Evolutionary conservation across 2,329 filamentous ascomycete genomes (phyloP), one percentile per base, ranked within the genome.

Genomic region (Alternaria viburni): DNA sequence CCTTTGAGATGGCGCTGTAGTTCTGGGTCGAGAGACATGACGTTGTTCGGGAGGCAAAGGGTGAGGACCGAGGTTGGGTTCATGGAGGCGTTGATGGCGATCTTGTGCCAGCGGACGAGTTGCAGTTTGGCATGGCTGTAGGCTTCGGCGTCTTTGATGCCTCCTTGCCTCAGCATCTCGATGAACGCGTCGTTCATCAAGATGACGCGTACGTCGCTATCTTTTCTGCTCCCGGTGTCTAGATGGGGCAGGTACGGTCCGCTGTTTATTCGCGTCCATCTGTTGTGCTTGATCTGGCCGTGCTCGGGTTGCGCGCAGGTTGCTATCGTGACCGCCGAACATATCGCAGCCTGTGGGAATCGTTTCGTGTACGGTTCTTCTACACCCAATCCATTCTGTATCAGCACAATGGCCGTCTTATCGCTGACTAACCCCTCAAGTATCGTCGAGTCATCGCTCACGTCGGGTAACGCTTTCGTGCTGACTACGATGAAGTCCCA

Each of bases 51-150:
- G 2, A 85, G 81, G 1, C 89, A 89, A 12, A 89, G 88, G 1
- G 86, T 87, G 0, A 93, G 83, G 8, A 92, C 89, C 2, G 90
- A 88, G 1, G 88, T 89, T 0, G 90, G 90, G 79, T 93, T 93
- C 85, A 92, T 91, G 55, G 89, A 87, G 0, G 90, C 89, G 77
- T 93, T 93, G 82, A 93, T 92, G 71, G 89, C 90, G 65, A 92
- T 87, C 78, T 93, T 93, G 78, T 92, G 90, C 90, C 90, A 93
- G 23, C 90, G 84, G 17, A 92, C 86, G 45, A 88, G 86, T 78
- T 93, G 91, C 49, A 93, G 82, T 63, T 88, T 89, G 30, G 88
- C 81, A 76, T 91, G 89, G 50, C 87, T 84, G 70, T 90, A 88
- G 8, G 86, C 81, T 64, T 89, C 86, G 6, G 89, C 88, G 77